These are phyloP conservation scores for Fusarium aywerte DNA, from an alignment of 2,329 filamentous ascomycete genomes.

Conservation along the genomic window DNA sequence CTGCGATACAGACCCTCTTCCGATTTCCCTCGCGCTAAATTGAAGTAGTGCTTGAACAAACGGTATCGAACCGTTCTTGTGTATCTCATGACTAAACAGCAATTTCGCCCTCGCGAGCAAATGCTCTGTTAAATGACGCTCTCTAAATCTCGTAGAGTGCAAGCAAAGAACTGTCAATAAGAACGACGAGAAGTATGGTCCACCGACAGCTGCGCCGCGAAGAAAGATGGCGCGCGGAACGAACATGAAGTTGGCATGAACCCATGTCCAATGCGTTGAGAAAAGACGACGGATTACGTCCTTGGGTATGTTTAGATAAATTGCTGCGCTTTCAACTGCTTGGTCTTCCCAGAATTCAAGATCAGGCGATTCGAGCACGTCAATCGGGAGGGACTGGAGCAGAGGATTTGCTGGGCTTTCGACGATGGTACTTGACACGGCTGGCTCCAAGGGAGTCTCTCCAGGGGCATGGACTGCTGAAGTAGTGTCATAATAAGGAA, in stretches of 20 bases:
- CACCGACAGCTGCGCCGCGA: background rate
- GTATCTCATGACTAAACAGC: background rate
- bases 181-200: background rate
- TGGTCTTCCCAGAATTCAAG: background rate
- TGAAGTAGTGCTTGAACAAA: background rate
- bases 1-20: background rate
- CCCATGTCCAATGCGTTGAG: constrained; percentile 3
- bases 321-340: background rate
- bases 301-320: background rate
- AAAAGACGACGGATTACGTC: background rate
- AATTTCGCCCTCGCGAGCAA: background rate
- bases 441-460: background rate
- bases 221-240: background rate
- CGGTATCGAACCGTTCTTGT: background rate
- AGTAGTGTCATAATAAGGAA: background rate
- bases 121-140: background rate
- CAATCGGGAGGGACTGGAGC: background rate
- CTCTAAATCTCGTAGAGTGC: background rate
- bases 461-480: background rate
- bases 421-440: background rate
- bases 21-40: background rate
- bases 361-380: background rate
- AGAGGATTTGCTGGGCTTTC: background rate
- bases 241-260: constrained; percentile 3
- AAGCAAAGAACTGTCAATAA: background rate